These are phyloP conservation scores for Boletus subcaerulescens DNA, from an alignment of 768 basidiomycete species.

Conservation along the genomic window DNA sequence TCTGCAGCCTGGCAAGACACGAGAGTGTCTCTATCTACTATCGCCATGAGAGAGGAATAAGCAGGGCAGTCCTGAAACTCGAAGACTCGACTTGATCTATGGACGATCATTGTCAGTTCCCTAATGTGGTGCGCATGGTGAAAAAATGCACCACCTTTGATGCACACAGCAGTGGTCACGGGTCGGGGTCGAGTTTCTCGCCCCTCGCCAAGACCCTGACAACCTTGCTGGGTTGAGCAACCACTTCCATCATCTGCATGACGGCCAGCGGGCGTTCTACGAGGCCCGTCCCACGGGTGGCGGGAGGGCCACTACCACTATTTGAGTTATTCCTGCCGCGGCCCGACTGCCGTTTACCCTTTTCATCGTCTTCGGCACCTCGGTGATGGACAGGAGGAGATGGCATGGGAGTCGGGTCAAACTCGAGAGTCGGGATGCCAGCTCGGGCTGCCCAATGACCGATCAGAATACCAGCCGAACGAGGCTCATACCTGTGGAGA, in stretches of 20 bases:
- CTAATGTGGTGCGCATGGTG: background rate
- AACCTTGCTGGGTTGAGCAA: slow-evolving; percentile 69
- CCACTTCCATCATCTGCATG: slow-evolving; percentile 78
- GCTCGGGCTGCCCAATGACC: slow-evolving; percentile 66
- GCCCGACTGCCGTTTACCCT: slow-evolving; percentile 24
- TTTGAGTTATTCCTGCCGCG: slow-evolving; percentile 32
- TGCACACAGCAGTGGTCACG: slow-evolving; percentile 10
- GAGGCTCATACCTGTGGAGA: slow-evolving; percentile 58
- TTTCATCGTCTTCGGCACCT: slow-evolving; percentile 34
- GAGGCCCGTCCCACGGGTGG: slow-evolving; percentile 38
- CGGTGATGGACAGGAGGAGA: slow-evolving; percentile 20
- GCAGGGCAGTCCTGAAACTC: slow-evolving; percentile 19
- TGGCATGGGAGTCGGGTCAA: slow-evolving; percentile 35
- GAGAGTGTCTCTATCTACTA: slow-evolving; percentile 19
- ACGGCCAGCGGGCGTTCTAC: slow-evolving; percentile 79
- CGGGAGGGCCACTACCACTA: slow-evolving; percentile 11
- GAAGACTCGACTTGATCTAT: slow-evolving; percentile 14
- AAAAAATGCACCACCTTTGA: slow-evolving; percentile 11
- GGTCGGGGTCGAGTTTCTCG: slow-evolving; percentile 70
- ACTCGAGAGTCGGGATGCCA: slow-evolving; percentile 53
- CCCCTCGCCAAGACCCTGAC: slow-evolving; percentile 80
- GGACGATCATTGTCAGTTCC: background rate
- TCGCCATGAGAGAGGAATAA: slow-evolving; percentile 16
- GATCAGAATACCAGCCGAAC: slow-evolving; percentile 62
- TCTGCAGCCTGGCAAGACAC: slow-evolving; percentile 25